These are phyloP conservation scores for Russula ochroleuca DNA, from an alignment of 768 basidiomycete species.

Conservation along the genomic window DNA sequence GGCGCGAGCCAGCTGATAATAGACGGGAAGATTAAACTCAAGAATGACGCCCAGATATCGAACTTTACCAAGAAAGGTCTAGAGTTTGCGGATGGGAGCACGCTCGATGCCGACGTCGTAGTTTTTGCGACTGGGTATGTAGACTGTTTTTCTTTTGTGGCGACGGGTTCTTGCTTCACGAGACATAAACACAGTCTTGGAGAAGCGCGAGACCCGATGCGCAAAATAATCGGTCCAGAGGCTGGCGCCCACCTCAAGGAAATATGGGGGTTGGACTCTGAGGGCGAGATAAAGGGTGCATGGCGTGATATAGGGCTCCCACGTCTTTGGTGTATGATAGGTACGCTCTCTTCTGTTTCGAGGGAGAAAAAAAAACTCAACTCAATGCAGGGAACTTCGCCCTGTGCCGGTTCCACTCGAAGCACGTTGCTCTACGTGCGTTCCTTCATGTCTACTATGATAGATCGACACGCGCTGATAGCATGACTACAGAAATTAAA, in stretches of 20 bases:
- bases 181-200: slow-evolving; percentile 38
- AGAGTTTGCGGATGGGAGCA: slow-evolving; percentile 41
- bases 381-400: slow-evolving; percentile 48
- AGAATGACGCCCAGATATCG: slow-evolving; percentile 41
- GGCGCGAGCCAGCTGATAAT: slow-evolving; percentile 42
- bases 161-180: background rate
- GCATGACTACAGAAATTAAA: slow-evolving; percentile 54
- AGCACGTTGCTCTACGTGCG: slow-evolving; percentile 61
- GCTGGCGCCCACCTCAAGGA: slow-evolving; percentile 44
- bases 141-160: background rate
- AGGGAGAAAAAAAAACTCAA: background rate
- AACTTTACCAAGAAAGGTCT: slow-evolving; percentile 40
- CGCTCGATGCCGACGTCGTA: slow-evolving; percentile 46
- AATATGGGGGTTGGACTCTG: slow-evolving; percentile 62
- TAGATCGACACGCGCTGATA: background rate
- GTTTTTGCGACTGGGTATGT: slow-evolving; percentile 47
- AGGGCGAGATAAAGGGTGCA: slow-evolving; percentile 55
- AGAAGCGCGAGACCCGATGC: slow-evolving; percentile 40
- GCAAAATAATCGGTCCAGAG: slow-evolving; percentile 45
- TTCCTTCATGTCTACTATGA: slow-evolving; percentile 22
- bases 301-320: slow-evolving; percentile 50
- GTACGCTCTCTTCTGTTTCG: slow-evolving; percentile 33
- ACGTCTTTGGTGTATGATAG: slow-evolving; percentile 57
- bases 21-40: slow-evolving; percentile 47
- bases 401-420: slow-evolving; percentile 61